Evolutionary conservation across 345 rosid species (phyloP), one percentile per base, ranked within the genome.

Genomic region (Tarenaya hassleriana): DNA sequence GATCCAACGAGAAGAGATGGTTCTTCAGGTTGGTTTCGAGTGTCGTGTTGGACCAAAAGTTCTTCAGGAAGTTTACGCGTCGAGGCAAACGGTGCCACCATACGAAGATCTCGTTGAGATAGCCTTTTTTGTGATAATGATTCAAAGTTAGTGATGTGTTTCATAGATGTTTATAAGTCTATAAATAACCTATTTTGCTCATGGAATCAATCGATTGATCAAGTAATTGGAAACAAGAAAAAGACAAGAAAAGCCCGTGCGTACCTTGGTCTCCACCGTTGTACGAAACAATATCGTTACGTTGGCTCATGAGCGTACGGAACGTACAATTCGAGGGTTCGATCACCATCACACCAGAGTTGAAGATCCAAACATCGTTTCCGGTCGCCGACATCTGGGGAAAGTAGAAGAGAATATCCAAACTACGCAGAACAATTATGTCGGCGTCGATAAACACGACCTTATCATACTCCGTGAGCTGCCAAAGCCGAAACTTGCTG

Each of bases 241-340:
- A 24, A 2, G 5, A 24, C 5, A 24, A 24, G 2, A 24, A 24
- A 24, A n/a, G n/a, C n/a, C 29, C 5, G 29, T 24, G 3, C 3
- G 29, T 24, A 24, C 95, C 97, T 55, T 79, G 98, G 74, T 88
- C 95, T 1, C 98, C 98, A 0, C 98, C 98, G 34, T 92, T 92
- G 66, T 92, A 88, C 10, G 96, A 92, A 20, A 92, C 73, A 19
- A 92, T 76, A 37, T 88, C 83, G 24, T 47, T 50, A 1, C 86
- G 77, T 8, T 50, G 76, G 32, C 68, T 71, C 96, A 92, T 85
- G 16, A 92, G 53, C 20, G 58, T 54, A 37, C 53, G 55, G 64
- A 88, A 92, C 0, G 91, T 85, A 68, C 98, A 92, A n/a, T 83
- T 88, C 13, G 97, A 88, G 7, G 98, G 98, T 73, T 92, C 95